Evolutionary conservation across 1,284 basidiomycete genomes (phyloP), one percentile per base, ranked within the genome.

Genomic region (Kwoniella shivajii): DNA sequence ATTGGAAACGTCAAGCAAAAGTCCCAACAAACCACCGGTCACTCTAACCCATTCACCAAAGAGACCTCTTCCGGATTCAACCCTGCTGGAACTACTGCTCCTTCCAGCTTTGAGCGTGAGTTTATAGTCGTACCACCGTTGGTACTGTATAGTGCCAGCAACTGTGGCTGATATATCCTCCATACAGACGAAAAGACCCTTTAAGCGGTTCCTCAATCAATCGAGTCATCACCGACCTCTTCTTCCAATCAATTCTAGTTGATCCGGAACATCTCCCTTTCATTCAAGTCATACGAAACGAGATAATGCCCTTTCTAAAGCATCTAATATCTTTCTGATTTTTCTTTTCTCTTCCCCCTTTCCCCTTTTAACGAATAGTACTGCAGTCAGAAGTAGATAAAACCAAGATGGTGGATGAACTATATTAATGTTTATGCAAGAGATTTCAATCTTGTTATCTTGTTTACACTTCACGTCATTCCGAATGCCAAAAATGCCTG

Each of bases 1-100:
- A 79, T 89, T 61, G 77, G 80, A 64, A 86, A 73, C 66, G 65
- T 66, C 60, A 74, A 73, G 61, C 58, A 66, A 42, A 60, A 61
- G 29, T 42, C 58, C 20, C 58, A 65, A 47, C 30, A 37, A 18
- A 45, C 60, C 41, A 54, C 57, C 49, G 62, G 65, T 27, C 54
- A 59, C 52, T 61, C 67, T 47, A 68, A 61, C 64, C 61, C 60
- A 44, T 63, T 66, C 56, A 59, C 66, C 53, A 64, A 67, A 56
- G 60, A 62, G 50, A 27, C 49, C 33, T n/a, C 51, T 18, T 41
- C 55, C 22, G 63, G 65, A 22, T 72, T 70, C 69, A 68, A 50
- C 63, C 54, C 67, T 22, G 65, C 68, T 41, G 66, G 69, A 26
- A 72, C 69, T 46, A 68, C 70, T 44, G 71, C 73, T 47, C 68